Base-by-base conservation (phyloP, 2,329 filamentous ascomycete species). In the Ophiosphaerella herpotricha region DNA sequence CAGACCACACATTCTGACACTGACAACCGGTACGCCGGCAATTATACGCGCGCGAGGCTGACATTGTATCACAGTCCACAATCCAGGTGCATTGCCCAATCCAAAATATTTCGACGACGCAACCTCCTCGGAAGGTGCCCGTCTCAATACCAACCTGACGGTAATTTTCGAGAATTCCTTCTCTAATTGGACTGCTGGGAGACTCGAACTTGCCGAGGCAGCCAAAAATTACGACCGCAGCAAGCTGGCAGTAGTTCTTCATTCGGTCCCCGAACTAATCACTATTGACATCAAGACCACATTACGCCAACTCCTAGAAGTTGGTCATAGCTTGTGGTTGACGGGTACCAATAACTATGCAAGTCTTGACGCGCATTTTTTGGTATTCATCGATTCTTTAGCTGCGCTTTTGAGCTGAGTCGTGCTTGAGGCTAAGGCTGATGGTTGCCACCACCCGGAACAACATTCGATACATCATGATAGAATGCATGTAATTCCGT, bases 81-180 rank as follows among this genome's bases (percentile, higher is more conserved):
- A 65, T 44, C 59, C 61, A 36, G 58, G 58, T 23, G 57, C 57
- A 43, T 36, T 66, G 18, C 60, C 57, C 43, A 52, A 60, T 48
- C 41, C 54, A 49, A 44, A 48, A 39, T 62, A 55, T 47, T 57
- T 64, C 42, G 43, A 47, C 29, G 45, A 55, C 35, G 45, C 51
- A 32, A 42, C 38, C 14, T 57, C 51, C 40, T 33, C 31, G 8
- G 40, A 29, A 35, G 34, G 36, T 5, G 45, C 38, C 35, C n/a
- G 12, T 35, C n/a, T 37, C 21, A 38, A 36, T 12, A 35, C 46
- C 9, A 43, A 64, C 29, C 39, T 62, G n/a, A 63, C 57, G 1
- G 46, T 67, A 29, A 39, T 66, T 7, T 64, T 60, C 41, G 55
- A 67, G 31, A 42, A 66, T 34, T 56, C 50, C 1, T 66, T 58